Base-by-base conservation (phyloP, 371 early-diverging fungal genomes). In the Lichtheimia ramosa region DNA sequence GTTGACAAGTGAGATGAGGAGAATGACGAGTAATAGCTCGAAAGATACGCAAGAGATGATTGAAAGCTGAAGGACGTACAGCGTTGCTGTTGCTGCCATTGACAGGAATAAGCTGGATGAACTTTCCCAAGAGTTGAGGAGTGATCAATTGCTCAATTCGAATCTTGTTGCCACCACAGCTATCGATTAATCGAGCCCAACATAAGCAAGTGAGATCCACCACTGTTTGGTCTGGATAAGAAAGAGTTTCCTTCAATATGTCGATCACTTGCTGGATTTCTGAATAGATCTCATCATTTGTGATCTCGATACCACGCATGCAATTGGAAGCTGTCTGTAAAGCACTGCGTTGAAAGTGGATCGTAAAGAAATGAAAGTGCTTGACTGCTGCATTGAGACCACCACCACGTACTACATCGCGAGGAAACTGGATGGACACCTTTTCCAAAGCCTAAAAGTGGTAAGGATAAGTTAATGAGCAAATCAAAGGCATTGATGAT, bases 301-400 rank as follows among this genome's bases (percentile, higher is more conserved):
- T 55, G 0, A 55, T 51, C 27, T 78, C 74, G 28, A 92, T 76
- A 13, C 82, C 83, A 23, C 81, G 71, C 56, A 88, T 87, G 48
- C 90, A 90, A 62, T 93, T 90, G 41, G 90, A 83, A 2, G 91
- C 93, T 2, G 89, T 60, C 20, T 90, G 80, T 23, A 94, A 71
- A 4, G 92, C 93, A 1, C 85, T 87, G 24, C 93, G 81, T 72
- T 96, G 96, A 2, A 89, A 89, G 56, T 87, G 88, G 8, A 91
- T 78, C 18, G 89, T 79, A 61, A 94, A 95, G 65, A 96, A 96
- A 61, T 96, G 96, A 14, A 96, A 71, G 57, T 85, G 94, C 81
- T 85, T 85, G 20, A 96, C 73, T 0, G 81, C 80, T 1, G 93
- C 92, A 2, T 79, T 63, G 43, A 95, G 62, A 3, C 94, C 95